Evolutionary conservation across 176 grass and related monocot species (phyloP), one percentile per base, ranked within the genome.

Genomic region (Leersia perrieri): DNA sequence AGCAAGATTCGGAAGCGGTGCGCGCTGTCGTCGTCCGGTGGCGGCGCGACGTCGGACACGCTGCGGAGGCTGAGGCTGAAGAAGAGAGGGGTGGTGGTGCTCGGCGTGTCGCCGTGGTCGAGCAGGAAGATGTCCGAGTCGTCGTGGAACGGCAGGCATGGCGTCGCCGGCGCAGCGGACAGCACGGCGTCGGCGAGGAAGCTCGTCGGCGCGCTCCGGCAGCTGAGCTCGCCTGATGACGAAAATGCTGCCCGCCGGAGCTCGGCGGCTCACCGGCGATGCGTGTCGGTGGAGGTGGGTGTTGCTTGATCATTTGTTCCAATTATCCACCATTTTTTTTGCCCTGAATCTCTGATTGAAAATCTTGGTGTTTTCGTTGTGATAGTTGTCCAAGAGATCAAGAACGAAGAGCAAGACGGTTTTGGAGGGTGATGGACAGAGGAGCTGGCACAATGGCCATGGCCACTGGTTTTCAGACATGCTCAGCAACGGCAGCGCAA

Each of bases 131-230:
- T 89, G 78, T 89, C 87, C 20, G 84, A 87, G 78, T 83, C 80
- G 62, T 77, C 89, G 1, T 84, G 78, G 78, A 83, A 72, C 82
- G 41, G 26, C 34, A 47, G 9, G 10, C 62, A 23, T 25, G 53
- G 22, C n/a, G 81, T 22, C 39, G 6, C 20, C 68, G 77, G 22
- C 39, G 6, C 20, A 63, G 77, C 20, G 22, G 74, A 79, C 26
- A 51, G 73, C 34, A 53, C 39, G 6, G 77, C 88, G 72, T 89
- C 94, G 42, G 91, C 91, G 15, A 74, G 94, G 83, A 94, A 94
- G 78, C 91, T 97, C 42, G 91, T 84, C 70, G 86, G 40, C 82
- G 86, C 80, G 15, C 81, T 91, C 35, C 94, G 94, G 94, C 83
- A 86, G 80, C 53, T 83, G 40, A 88, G 67, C 26, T 67, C 72